These are phyloP conservation scores for Arabis hirsuta DNA, from an alignment of 345 rosid genomes.

Conservation along the genomic window DNA sequence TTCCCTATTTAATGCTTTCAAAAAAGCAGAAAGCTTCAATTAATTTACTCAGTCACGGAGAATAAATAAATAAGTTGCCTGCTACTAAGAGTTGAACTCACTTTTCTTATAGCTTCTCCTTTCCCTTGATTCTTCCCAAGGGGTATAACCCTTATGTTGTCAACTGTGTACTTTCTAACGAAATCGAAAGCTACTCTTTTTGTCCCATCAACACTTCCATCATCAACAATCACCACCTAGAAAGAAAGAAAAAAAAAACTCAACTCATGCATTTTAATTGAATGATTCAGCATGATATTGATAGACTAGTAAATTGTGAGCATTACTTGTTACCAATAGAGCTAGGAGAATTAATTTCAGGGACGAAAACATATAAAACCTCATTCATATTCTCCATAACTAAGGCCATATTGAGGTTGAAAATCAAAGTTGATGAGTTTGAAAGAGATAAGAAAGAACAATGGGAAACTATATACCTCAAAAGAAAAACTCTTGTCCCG, in stretches of 20 bases:
- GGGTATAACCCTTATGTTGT: conserved; percentile 78
- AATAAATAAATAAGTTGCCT: background rate
- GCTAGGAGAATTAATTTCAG: background rate
- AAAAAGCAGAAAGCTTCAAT: conserved; percentile 65
- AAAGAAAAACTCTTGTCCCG: conserved; percentile 85
- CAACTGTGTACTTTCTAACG: conserved; percentile 73
- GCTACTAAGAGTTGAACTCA: conserved; percentile 56
- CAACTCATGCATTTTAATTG: background rate
- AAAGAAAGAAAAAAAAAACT: background rate
- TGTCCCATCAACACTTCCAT: conserved; percentile 93
- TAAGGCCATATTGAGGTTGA: background rate
- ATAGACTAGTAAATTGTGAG: background rate
- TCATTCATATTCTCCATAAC: conserved; percentile 5
- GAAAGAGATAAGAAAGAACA: background rate
- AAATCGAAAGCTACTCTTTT: conserved; percentile 82
- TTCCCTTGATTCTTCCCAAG: conserved; percentile 96
- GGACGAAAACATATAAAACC: background rate
- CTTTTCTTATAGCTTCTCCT: conserved; percentile 99
- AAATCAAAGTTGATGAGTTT: conserved; percentile 3
- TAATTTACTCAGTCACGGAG: conserved; percentile 38
- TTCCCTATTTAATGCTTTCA: conserved; percentile 97
- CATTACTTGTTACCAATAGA: background rate
- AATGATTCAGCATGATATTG: conserved; percentile 6
- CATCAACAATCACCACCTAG: conserved; percentile 90
- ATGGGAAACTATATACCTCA: conserved; percentile 61